Base-by-base conservation (phyloP, 176 grass and related monocot species). In the Pontederia crassipes region DNA sequence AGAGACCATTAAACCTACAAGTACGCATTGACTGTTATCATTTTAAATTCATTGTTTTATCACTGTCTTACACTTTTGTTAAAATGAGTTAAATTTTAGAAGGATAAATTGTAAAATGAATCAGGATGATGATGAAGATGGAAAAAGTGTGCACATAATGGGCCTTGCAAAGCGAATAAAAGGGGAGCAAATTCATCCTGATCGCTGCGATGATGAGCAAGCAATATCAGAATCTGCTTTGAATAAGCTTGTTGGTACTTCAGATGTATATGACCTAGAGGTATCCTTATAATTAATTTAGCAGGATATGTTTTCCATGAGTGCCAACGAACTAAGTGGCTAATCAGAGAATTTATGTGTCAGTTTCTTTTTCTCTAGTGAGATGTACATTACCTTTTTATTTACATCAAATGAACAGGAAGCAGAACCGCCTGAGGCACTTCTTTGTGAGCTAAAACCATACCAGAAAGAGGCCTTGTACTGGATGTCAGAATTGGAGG, bases 381-480 rank as follows among this genome's bases (percentile, higher is more conserved):
- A 40, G 32, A 40, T 40, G 6, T 40, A 40, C 6, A 40, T 40
- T 45, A 0, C 9, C 12, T 16, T 15, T 6, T 54, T 59, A 10
- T 27, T 8, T 66, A 14, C 17, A 9, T 12, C 28, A 45, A 45
- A 40, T 68, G 8, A 17, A 60, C 48, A 95, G 91, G 91, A 95
- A 95, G 86, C 80, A 63, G 69, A 90, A 48, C 77, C 80, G 2
- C 91, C 91, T 45, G 61, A 53, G 49, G 84, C 91, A 50, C 83
- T 95, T 61, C 65, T 79, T 12, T 87, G 71, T 46, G 72, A 81
- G 68, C 75, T 95, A 61, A 80, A 83, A 68, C 91, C 86, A 3
- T 95, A 95, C 66, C 86, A 95, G 62, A 95, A 90, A 50, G 80
- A 95, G 74, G 91, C 91, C 69, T 80, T 90, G 50, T 81, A 86